Evolutionary conservation across 345 rosid genomes (phyloP).

Genomic region (Kandelia obovata): DNA sequence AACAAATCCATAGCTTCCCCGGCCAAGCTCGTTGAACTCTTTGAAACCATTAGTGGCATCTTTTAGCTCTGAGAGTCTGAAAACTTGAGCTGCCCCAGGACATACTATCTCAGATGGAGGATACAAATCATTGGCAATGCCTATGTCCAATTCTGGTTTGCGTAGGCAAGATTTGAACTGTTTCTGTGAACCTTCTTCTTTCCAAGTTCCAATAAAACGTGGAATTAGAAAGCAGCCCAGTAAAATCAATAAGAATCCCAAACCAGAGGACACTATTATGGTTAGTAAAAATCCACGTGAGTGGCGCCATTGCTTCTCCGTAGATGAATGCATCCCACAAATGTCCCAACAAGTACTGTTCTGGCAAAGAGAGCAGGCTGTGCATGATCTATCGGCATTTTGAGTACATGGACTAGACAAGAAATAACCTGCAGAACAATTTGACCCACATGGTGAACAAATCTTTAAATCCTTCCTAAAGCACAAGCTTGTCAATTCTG

Average conservation of each 20-base stretch:
- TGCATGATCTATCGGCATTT: constrained; percentile 70
- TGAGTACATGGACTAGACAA: constrained; percentile 67
- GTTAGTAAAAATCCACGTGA: constrained; percentile 32
- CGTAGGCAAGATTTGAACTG: constrained; percentile 58
- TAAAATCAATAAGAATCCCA: constrained; percentile 41
- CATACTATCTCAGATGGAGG: constrained; percentile 42
- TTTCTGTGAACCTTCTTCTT: constrained; percentile 39
- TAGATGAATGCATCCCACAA: constrained; percentile 49
- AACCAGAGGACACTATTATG: constrained; percentile 43
- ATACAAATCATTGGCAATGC: constrained; percentile 27
- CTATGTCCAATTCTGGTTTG: constrained; percentile 47
- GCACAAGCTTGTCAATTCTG: constrained; percentile 69
- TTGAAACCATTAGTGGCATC: constrained; percentile 93
- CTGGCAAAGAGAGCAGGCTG: constrained; percentile 89
- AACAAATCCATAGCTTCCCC: constrained; percentile 91
- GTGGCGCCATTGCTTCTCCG: constrained; percentile 47
- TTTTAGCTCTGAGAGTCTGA: constrained; percentile 77
- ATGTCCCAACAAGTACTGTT: constrained; percentile 70
- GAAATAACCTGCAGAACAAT: constrained; percentile 75
- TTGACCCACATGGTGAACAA: constrained; percentile 69
- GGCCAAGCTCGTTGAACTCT: constrained; percentile 86
- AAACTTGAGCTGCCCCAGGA: constrained; percentile 69
- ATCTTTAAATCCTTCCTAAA: constrained; percentile 59
- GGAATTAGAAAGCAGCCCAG: constrained; percentile 53
- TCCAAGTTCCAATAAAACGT: constrained; percentile 25